phyloP scores from a whole-genome alignment of 208 protist genomes.

The Trichomonas vaginalis region DNA sequence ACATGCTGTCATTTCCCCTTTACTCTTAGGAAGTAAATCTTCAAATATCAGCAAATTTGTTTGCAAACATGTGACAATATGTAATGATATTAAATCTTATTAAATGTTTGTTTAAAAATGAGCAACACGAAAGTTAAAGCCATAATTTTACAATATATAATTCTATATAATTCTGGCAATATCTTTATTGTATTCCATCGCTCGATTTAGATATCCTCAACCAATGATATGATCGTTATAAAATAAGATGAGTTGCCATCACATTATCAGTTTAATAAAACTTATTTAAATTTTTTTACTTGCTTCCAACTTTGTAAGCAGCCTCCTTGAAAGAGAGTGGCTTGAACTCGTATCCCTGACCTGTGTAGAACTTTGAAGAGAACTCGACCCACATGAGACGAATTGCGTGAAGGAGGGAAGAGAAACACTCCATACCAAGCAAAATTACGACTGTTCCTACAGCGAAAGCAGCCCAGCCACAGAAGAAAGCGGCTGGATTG shows the following conservation, averaged over 20 bases:
- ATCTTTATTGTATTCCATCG: not conserved
- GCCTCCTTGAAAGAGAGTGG: not conserved
- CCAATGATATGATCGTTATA: not conserved
- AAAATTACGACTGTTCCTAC: constrained; percentile 80
- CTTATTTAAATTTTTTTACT: not conserved
- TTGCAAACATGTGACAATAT: not conserved
- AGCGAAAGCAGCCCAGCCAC: constrained; percentile 75
- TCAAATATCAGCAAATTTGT: not conserved
- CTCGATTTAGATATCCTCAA: not conserved
- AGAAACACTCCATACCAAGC: constrained; percentile 89
- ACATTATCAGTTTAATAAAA: not conserved
- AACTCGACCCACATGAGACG: constrained; percentile 66
- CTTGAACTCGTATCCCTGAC: not conserved
- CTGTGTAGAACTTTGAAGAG: constrained; percentile 37
- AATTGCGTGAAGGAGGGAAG: constrained; percentile 93
- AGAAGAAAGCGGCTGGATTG: constrained; percentile 51
- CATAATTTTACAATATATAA: not conserved
- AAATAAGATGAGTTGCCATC: not conserved
- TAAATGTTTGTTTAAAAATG: not conserved
- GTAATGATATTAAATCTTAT: not conserved
- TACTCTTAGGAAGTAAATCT: not conserved
- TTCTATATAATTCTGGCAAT: not conserved
- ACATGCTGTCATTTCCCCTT: not conserved
- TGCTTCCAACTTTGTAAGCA: not conserved
- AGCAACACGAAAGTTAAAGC: not conserved